Percentiles rank a stretch among this genome's conserved stretches.
Evolutionary conservation across 441 rosid species (phyloP).

Genomic region (Isatis lusitanica): DNA sequence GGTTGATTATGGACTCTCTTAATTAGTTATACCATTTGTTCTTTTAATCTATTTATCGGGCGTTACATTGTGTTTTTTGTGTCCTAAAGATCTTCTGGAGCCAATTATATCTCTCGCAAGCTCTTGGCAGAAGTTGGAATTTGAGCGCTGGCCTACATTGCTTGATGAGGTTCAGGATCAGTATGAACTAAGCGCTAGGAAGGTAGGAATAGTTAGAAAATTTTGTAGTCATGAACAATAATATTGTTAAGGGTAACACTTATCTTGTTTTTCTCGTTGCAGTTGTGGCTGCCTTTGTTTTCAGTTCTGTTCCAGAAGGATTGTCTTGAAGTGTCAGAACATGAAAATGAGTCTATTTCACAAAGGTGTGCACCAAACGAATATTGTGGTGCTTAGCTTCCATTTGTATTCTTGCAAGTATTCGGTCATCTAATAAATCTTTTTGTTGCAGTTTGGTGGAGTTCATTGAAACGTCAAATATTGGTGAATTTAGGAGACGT

Average conservation of each 20-base stretch:
- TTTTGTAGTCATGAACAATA: conserved; percentile 30
- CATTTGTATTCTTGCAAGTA: conserved; percentile 15
- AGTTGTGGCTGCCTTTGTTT: conserved; percentile 96
- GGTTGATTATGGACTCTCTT: conserved; percentile 4
- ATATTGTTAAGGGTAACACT: conserved; percentile 19
- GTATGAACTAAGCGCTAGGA: conserved; percentile 77
- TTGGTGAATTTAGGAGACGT: conserved; percentile 89
- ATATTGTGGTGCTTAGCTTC: conserved; percentile 13
- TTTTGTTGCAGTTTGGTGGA: conserved; percentile 76
- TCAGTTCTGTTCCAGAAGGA: conserved; percentile 62
- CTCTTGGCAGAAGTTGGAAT: conserved; percentile 91
- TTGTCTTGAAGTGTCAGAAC: conserved; percentile 46
- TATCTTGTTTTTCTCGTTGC: conserved; percentile 39
- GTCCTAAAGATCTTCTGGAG: conserved; percentile 57
- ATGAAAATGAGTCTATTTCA: conserved; percentile 52
- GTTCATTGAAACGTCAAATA: conserved; percentile 78
- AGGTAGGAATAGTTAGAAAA: conserved; percentile 47
- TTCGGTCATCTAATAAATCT: conserved; percentile 26
- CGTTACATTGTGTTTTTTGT: conserved; percentile 18
- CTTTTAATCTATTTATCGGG: not conserved
- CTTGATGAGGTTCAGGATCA: conserved; percentile 86
- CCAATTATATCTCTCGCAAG: conserved; percentile 65
- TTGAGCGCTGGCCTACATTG: conserved; percentile 83
- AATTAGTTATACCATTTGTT: not conserved
- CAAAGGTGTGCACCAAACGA: conserved; percentile 55